Evolutionary conservation across 2,329 filamentous ascomycete species (phyloP).

Genomic region (Zasmidium cellare): DNA sequence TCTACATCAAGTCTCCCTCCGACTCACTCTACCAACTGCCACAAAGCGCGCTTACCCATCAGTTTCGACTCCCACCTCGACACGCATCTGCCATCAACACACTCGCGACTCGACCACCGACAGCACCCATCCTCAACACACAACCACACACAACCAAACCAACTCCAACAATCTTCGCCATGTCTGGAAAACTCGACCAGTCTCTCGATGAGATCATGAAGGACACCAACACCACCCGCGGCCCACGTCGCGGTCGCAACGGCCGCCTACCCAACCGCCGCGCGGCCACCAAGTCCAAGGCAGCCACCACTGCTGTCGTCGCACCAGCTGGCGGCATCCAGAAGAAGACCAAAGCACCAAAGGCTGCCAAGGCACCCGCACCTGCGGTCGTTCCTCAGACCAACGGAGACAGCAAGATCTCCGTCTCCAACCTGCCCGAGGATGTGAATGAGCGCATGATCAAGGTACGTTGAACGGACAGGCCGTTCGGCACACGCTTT

Average conservation of each 20-base stretch:
- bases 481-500: slow-evolving; percentile 40
- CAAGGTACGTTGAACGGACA: slow-evolving; percentile 98
- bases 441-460: slow-evolving; percentile 97
- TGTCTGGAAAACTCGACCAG: slow-evolving; percentile 95
- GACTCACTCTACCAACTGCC: slow-evolving; percentile 3
- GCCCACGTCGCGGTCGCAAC: slow-evolving; percentile 42
- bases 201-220: slow-evolving; percentile 97
- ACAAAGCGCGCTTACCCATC: slow-evolving; percentile 13
- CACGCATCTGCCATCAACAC: slow-evolving; percentile 5
- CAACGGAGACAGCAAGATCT: slow-evolving; percentile 86
- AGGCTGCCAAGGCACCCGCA: slow-evolving; percentile 58
- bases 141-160: slow-evolving; percentile 9
- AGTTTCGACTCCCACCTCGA: slow-evolving; percentile 7
- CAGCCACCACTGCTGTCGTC: slow-evolving; percentile 41
- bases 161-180: slow-evolving; percentile 46
- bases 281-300: slow-evolving; percentile 52
- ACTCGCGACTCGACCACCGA: neutral
- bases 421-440: slow-evolving; percentile 97
- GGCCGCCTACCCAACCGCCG: slow-evolving; percentile 50
- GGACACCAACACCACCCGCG: slow-evolving; percentile 59
- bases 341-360: slow-evolving; percentile 63
- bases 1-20: slow-evolving; percentile 7
- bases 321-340: slow-evolving; percentile 83
- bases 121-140: neutral
- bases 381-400: slow-evolving; percentile 56